Evolutionary conservation across 148 eudicot genomes (phyloP), one percentile per base, ranked within the genome.

Genomic region (Dianthus caryophyllus): DNA sequence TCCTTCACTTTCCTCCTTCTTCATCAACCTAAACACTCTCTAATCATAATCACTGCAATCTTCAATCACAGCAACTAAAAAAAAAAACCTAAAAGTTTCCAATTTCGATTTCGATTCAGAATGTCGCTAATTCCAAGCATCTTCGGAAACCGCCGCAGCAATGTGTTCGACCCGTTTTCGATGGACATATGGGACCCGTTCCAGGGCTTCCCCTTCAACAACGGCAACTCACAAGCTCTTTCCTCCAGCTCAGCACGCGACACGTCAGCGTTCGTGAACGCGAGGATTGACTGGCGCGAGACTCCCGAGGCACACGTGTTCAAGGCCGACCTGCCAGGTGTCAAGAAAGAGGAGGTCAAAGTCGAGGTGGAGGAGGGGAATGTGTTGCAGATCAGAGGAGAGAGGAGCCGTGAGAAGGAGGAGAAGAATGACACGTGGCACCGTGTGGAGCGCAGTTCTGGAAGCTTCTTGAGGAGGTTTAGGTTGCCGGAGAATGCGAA

Each of bases 321-420:
- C 61, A 77, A 73, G 74, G 84, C 81, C 9, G 81, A 80, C 25
- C 50, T 80, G 2, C 81, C 84, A 10, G 84, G 84, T 47, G 1
- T 80, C 25, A 80, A 77, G 71, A 80, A 80, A 44, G 84, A 77
- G 43, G 84, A 80, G 64, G 81, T 80, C n/a, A 77, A 77, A 41
- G 84, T 77, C 2, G 81, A 80, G 73, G 73, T 80, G 48, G 84
- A 77, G 20, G 84, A 80, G 0, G 84, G 67, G 0, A 18, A 47
- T 4, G 77, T 80, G 33, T 65, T 80, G 0, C 75, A 61, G 73
- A 77, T 80, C 13, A 80, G 84, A 17, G 84, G 81, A 1, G 78
- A 80, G 76, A 71, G 81, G 31, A 67, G 29, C 49, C 64, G 49
- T 24, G 81, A 77, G 57, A 26, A 55, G 10, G 76, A 77, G 54